Evolutionary conservation across 2,329 filamentous ascomycete species (phyloP).

Genomic region (Tolypocladium ovalisporum): DNA sequence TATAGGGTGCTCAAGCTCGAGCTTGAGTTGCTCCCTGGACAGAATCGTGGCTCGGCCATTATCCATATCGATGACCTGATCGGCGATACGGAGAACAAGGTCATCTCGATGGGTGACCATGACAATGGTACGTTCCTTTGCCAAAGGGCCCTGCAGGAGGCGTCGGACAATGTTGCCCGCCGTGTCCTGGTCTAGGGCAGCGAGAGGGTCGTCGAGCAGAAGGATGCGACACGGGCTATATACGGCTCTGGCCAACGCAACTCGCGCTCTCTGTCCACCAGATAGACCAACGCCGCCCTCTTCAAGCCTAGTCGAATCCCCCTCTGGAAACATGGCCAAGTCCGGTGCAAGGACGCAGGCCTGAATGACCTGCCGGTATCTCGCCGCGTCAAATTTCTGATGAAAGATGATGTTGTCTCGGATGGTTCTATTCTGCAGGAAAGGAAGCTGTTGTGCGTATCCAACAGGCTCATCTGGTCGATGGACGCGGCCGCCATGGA

Average conservation of each 20-base stretch:
- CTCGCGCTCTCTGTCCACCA: constrained; percentile 52
- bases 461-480: constrained; percentile 39
- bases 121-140: constrained; percentile 58
- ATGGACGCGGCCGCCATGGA: constrained; percentile 37
- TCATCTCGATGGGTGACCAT: constrained; percentile 75
- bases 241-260: constrained; percentile 50
- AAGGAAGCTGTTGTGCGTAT: constrained; percentile 50
- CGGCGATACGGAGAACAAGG: constrained; percentile 60
- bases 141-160: constrained; percentile 47
- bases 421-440: constrained; percentile 56
- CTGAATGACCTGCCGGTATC: constrained; percentile 50
- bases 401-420: constrained; percentile 56
- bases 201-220: constrained; percentile 52
- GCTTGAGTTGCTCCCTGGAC: constrained; percentile 31
- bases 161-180: constrained; percentile 50
- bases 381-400: constrained; percentile 37
- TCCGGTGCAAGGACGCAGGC: constrained; percentile 49
- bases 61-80: constrained; percentile 61
- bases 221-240: constrained; percentile 48
- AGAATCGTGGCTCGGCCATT: constrained; percentile 45
- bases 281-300: constrained; percentile 53
- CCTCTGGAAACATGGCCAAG: constrained; percentile 42
- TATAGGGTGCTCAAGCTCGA: constrained; percentile 26
- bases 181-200: constrained; percentile 52
- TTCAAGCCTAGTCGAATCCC: constrained; percentile 48